Evolutionary conservation across 148 eudicot genomes (phyloP), one percentile per base, ranked within the genome.

Genomic region (Pharnaceum exiguum): DNA sequence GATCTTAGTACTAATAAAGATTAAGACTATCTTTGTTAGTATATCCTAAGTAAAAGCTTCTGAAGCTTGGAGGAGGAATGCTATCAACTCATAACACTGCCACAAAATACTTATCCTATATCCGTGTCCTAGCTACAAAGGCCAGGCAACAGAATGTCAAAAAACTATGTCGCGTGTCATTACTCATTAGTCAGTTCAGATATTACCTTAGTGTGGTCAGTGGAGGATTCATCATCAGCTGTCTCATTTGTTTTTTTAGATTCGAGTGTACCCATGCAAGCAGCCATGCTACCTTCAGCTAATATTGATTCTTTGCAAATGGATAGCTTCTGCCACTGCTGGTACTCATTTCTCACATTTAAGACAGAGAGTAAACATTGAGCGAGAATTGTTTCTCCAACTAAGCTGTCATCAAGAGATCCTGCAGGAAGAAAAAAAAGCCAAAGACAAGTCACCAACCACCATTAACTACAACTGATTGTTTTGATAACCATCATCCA

Each of bases 131-230:
- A 15, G 4, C 46, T 40, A 7, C n/a, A 16, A 11, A 15, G 18
- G 21, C 18, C 18, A 31, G 26, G 13, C 46, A 21, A 17, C 33
- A 19, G 31, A 36, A 19, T 12, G 28, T 5, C 12, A 10, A 21
- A 24, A 13, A 15, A 53, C 25, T 16, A 51, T 5, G 7, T 19
- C 18, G 8, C 32, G 18, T 19, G 17, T 32, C 31, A 49, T 7
- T 46, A 46, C 19, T 35, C n/a, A 23, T 10, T 33, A 46, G 11
- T 46, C 10, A 56, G 25, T 18, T 13, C 22, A 15, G 12, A 27
- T 52, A 29, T 31, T 60, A 90, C 97, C 95, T 87, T 90, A 16
- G 93, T 84, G 71, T 90, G 95, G 73, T 84, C 95, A 2, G 79
- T 63, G 24, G 65, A 57, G 58, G 55, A 55, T 43, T 57, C 53